Evolutionary conservation across 176 grass and related monocot genomes (phyloP).

Genomic region (Paspalum notatum): DNA sequence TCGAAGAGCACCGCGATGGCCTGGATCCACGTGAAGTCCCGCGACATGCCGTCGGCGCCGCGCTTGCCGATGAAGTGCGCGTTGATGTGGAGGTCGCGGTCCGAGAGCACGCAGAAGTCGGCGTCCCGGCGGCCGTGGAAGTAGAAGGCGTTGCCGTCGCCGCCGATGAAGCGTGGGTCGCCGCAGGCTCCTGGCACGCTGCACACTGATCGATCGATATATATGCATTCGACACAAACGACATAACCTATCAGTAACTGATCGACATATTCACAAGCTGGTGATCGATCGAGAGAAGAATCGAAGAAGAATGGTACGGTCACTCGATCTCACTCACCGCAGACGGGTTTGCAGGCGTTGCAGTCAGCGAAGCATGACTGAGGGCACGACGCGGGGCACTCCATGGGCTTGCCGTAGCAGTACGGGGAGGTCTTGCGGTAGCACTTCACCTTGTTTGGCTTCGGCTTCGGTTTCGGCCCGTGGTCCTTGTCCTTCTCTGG

Average conservation of each 20-base stretch:
- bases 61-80: slow-evolving; percentile 63
- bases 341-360: slow-evolving; percentile 35
- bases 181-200: slow-evolving; percentile 41
- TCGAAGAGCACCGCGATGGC: slow-evolving; percentile 58
- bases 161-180: slow-evolving; percentile 65
- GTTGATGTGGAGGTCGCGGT: slow-evolving; percentile 65
- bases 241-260: no score
- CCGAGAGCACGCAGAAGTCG: slow-evolving; percentile 62
- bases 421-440: background rate
- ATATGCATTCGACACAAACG: no score
- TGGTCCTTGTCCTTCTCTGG: no score
- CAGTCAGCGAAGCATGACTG: slow-evolving; percentile 42
- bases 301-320: no score
- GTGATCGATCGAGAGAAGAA: background rate
- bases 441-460: slow-evolving; percentile 42
- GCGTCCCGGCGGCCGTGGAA: slow-evolving; percentile 50
- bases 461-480: background rate
- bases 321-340: no score
- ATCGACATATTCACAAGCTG: no score
- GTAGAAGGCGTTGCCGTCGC: slow-evolving; percentile 63
- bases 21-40: slow-evolving; percentile 68
- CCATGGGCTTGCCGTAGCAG: slow-evolving; percentile 22
- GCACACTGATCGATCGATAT: slow-evolving; percentile 39
- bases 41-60: slow-evolving; percentile 33
- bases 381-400: slow-evolving; percentile 18